A percentile compares a stretch with the other conserved stretches of the same genome.
phyloP scores from a whole-genome alignment of 2,329 filamentous ascomycete species.

The Alternaria gansuensis region DNA sequence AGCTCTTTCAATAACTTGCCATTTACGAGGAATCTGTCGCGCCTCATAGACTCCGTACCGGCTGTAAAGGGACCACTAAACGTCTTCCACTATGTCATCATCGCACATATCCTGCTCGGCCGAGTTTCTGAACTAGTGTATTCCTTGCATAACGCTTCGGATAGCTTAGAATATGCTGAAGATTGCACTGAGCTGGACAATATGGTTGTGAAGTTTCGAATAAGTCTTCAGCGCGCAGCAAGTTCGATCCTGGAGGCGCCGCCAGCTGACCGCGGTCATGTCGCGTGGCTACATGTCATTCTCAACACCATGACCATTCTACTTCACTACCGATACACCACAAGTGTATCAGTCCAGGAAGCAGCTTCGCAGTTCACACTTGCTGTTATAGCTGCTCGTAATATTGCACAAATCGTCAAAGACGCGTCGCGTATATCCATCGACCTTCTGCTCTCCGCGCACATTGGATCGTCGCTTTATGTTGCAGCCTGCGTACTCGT shows the following conservation, averaged over 20 bases:
- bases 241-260: slow-evolving; percentile 36
- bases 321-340: slow-evolving; percentile 33
- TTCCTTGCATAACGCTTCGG: slow-evolving; percentile 37
- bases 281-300: slow-evolving; percentile 40
- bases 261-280: slow-evolving; percentile 27
- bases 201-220: slow-evolving; percentile 36
- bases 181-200: slow-evolving; percentile 40
- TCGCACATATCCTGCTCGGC: slow-evolving; percentile 44
- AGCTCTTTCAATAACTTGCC: slow-evolving; percentile 17
- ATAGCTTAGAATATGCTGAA: slow-evolving; percentile 34
- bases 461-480: slow-evolving; percentile 37
- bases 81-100: slow-evolving; percentile 34
- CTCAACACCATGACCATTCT: slow-evolving; percentile 39
- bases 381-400: slow-evolving; percentile 39
- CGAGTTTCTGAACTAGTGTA: slow-evolving; percentile 40
- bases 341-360: slow-evolving; percentile 2
- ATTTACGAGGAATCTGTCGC: slow-evolving; percentile 38
- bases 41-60: slow-evolving; percentile 26
- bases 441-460: slow-evolving; percentile 38
- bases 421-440: slow-evolving; percentile 40
- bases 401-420: slow-evolving; percentile 39
- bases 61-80: slow-evolving; percentile 26
- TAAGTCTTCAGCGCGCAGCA: slow-evolving; percentile 38
- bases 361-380: slow-evolving; percentile 20
- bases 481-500: slow-evolving; percentile 37